phyloP scores from a whole-genome alignment of 208 protist species.

The Trypanosoma caninum region DNA sequence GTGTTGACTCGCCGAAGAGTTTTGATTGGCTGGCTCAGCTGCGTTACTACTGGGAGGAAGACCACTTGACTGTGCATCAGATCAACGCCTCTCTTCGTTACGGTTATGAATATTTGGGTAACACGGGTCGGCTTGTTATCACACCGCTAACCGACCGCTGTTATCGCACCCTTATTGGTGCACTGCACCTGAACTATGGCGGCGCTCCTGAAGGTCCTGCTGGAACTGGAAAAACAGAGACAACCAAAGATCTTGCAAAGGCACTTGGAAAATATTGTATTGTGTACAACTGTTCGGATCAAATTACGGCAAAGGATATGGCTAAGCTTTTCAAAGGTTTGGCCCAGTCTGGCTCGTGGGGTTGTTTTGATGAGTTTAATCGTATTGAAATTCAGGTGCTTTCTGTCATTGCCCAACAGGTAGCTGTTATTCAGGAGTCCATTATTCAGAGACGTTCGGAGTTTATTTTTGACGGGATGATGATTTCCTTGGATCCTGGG shows the following conservation, averaged over 20 bases:
- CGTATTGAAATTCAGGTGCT: conserved; percentile 97
- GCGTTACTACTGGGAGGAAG: conserved; percentile 96
- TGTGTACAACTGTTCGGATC: conserved; percentile 99
- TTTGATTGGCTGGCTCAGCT: conserved; percentile 97
- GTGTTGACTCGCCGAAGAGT: conserved; percentile 85
- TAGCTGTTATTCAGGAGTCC: conserved; percentile 93
- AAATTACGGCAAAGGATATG: conserved; percentile 95
- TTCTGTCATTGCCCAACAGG: conserved; percentile 97
- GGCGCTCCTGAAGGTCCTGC: conserved; percentile 96
- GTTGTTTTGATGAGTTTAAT: conserved; percentile 98
- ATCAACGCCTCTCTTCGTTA: conserved; percentile 92
- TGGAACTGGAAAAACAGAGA: conserved; percentile 98
- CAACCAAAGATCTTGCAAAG: conserved; percentile 97
- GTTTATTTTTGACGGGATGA: conserved; percentile 94
- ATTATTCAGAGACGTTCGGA: conserved; percentile 79
- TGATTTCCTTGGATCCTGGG: conserved; percentile 89
- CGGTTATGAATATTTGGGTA: conserved; percentile 97
- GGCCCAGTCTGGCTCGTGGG: conserved; percentile 92
- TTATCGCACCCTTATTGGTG: conserved; percentile 95
- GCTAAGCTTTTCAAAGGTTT: conserved; percentile 96
- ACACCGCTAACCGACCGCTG: conserved; percentile 96
- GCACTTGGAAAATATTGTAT: conserved; percentile 95
- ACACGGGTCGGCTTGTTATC: conserved; percentile 94
- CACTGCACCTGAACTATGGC: conserved; percentile 96
- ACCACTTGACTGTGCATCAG: conserved; percentile 87